Base-by-base conservation (phyloP, 148 eudicot species). In the Rhododendron vialii region DNA sequence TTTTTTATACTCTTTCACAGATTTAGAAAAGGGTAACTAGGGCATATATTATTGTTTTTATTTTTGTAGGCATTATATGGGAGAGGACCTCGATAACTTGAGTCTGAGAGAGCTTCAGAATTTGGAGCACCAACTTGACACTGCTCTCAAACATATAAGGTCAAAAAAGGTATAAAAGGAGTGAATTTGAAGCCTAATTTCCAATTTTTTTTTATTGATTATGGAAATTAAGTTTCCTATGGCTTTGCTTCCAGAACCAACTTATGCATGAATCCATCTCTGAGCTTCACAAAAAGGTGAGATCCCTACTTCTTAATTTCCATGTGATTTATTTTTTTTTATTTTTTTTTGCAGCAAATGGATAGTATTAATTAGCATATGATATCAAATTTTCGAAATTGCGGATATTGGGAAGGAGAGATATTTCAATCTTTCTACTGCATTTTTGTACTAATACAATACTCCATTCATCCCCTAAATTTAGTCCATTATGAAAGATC, bases 61-160 rank as follows among this genome's bases (percentile, higher is more conserved):
- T 13, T 85, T 82, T 86, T 86, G 75, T 89, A 95, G 98, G 88
- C 89, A 95, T 87, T 91, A 84, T 35, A 86, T 90, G 93, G 98
- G 98, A 83, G 96, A 95, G 84, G 96, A 95, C 18, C 88, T 95
- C 6, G 93, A 93, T 75, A 59, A 78, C 51, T 51, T 92, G 90
- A 95, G 87, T 63, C 84, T 93, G 4, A 95, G 90, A 87, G 98
- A 95, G 87, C 96, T 93, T 83, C 96, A 93, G 47, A 93, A 82
- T 88, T 85, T 95, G 85, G 98, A 95, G 91, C 92, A 90, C 76
- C 95, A 93, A 84, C 89, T 95, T 77, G 95, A 93, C 67, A 61
- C 71, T 79, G 94, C 96, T 85, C 93, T 95, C 78, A 93, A 91
- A 50, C 94, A 93, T 71, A 83, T 91, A 57, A 87, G 93, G 79